A percentile compares a stretch with the other conserved stretches of the same genome.
Conservation (phyloP, 2,329 filamentous ascomycete genomes). For the Hypoxylon sp. region DNA sequence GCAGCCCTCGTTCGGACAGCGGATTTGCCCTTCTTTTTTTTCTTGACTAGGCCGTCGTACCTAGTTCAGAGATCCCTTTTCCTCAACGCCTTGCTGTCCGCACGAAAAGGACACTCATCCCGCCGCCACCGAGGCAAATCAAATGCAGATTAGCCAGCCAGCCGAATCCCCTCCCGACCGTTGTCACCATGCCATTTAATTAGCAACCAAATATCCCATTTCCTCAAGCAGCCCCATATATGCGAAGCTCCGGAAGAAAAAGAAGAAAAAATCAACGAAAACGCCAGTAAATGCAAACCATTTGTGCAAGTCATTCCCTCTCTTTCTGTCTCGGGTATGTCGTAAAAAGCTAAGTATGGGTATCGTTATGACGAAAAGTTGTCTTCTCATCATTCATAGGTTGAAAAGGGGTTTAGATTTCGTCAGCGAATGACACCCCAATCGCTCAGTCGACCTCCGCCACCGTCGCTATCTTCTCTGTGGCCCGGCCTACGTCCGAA, state of each 20-base stretch:
- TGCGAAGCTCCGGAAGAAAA: slow-evolving; percentile 27
- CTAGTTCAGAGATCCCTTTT: too few species aligned
- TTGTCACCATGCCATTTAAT: slow-evolving; percentile 13
- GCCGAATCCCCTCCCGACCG: not conserved
- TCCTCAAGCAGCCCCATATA: slow-evolving; percentile 28
- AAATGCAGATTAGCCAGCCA: slow-evolving; percentile 26
- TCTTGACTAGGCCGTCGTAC: too few species aligned
- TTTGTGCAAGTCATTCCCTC: slow-evolving; percentile 34
- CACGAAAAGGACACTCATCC: slow-evolving; percentile 11
- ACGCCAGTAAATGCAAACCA: slow-evolving; percentile 41
- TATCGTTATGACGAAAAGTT: slow-evolving; percentile 22
- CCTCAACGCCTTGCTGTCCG: slow-evolving; percentile 33
- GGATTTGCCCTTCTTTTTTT: too few species aligned
- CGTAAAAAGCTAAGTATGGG: slow-evolving; percentile 22
- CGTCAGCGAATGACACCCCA: slow-evolving; percentile 82
- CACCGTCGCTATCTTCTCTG: slow-evolving; percentile 70
- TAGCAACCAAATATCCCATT: slow-evolving; percentile 3
- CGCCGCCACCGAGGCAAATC: slow-evolving; percentile 13
- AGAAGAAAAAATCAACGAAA: too few species aligned
- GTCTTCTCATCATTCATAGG: slow-evolving; percentile 31
- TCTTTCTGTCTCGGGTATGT: too few species aligned
- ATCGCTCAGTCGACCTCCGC: slow-evolving; percentile 71
- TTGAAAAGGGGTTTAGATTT: slow-evolving; percentile 2
- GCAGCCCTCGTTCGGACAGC: too few species aligned
- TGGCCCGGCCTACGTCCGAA: slow-evolving; percentile 84